These are phyloP conservation scores for Cladosporium velox DNA, from an alignment of 2,329 filamentous ascomycete species.

Conservation along the genomic window DNA sequence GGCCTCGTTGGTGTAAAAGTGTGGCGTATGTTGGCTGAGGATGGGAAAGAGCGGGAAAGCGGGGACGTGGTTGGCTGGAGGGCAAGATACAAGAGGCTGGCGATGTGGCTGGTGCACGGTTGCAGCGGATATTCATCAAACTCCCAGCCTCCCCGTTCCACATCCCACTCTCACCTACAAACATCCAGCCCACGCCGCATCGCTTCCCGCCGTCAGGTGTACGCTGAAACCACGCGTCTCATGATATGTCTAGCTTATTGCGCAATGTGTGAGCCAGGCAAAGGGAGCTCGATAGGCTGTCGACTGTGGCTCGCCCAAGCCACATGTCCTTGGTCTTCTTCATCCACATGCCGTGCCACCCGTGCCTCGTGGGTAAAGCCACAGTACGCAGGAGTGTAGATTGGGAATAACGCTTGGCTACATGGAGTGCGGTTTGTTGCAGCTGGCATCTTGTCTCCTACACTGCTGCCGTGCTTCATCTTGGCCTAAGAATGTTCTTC, in stretches of 20 bases:
- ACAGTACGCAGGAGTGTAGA: not conserved
- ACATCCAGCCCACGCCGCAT: slow-evolving; percentile 8
- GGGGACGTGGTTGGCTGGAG: not conserved
- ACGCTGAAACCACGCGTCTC: slow-evolving; percentile 3
- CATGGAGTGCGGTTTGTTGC: not conserved
- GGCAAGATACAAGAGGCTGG: not conserved
- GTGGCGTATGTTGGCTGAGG: slow-evolving; percentile 3
- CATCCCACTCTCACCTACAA: not conserved
- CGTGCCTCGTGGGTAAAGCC: not conserved
- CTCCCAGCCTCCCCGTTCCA: slow-evolving; percentile 10
- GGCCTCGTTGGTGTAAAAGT: not conserved
- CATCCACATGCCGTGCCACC: slow-evolving; percentile 2
- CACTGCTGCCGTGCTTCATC: not conserved
- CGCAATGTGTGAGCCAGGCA: not conserved
- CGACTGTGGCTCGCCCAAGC: slow-evolving; percentile 4
- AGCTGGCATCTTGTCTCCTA: not conserved
- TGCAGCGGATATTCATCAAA: not conserved
- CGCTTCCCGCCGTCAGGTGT: not conserved
- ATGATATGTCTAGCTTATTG: not conserved
- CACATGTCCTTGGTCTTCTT: slow-evolving; percentile 11
- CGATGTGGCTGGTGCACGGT: slow-evolving; percentile 1
- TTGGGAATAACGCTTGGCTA: not conserved
- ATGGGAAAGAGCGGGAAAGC: not conserved
- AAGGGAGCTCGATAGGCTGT: not conserved
- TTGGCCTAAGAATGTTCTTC: not conserved